phyloP scores from a whole-genome alignment of 164 flowering plant species.

The Nymphaea thermarum region DNA sequence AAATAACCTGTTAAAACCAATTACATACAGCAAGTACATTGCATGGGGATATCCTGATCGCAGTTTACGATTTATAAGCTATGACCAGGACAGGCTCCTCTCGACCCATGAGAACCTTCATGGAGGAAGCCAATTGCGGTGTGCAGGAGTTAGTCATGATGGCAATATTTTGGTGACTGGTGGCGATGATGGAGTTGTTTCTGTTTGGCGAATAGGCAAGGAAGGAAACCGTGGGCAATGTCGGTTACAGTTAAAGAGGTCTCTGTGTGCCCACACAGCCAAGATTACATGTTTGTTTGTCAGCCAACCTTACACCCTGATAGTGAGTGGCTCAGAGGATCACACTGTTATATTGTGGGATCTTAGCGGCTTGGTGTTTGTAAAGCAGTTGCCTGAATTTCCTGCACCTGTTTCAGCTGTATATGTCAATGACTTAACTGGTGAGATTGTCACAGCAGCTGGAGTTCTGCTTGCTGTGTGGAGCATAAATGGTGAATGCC shows the following conservation, averaged over 20 bases:
- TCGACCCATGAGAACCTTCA: conserved; percentile 96
- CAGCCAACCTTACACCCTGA: conserved; percentile 88
- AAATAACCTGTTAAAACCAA: conserved; percentile 73
- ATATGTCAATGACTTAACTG: conserved; percentile 78
- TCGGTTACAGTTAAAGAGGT: conserved; percentile 49
- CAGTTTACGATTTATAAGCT: conserved; percentile 77
- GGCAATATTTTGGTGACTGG: conserved; percentile 83
- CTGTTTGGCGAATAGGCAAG: conserved; percentile 69
- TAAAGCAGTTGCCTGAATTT: conserved; percentile 90
- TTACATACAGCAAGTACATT: conserved; percentile 66
- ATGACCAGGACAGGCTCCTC: conserved; percentile 84
- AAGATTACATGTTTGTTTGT: conserved; percentile 73
- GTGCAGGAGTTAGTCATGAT: conserved; percentile 78
- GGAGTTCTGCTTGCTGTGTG: conserved; percentile 88
- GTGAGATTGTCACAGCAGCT: conserved; percentile 88
- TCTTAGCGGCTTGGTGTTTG: conserved; percentile 73
- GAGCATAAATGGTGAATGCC: conserved; percentile 93
- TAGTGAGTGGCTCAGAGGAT: conserved; percentile 95
- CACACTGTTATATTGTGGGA: conserved; percentile 89
- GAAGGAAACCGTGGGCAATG: conserved; percentile 45
- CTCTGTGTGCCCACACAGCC: conserved; percentile 81
- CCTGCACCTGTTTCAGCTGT: conserved; percentile 87
- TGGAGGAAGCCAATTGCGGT: conserved; percentile 82
- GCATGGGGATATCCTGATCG: conserved; percentile 98
- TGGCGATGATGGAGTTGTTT: conserved; percentile 78